These are phyloP conservation scores for Rhodotorula sp. DNA, from an alignment of 1,284 basidiomycete species.

Conservation along the genomic window DNA sequence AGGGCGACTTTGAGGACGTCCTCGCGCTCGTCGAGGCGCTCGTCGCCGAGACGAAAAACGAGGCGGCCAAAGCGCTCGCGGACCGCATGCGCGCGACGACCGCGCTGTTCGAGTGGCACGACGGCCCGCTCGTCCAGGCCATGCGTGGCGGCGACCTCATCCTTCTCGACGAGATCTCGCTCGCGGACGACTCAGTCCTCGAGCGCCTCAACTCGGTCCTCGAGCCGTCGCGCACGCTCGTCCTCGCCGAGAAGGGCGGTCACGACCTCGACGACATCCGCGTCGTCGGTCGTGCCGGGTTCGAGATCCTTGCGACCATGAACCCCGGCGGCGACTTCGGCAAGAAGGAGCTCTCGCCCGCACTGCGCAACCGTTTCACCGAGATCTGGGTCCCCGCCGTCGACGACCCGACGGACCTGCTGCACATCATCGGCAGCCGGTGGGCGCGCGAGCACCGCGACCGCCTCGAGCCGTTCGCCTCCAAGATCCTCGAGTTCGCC, in stretches of 20 bases:
- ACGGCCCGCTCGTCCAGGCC: conserved; percentile 89
- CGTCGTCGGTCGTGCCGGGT: conserved; percentile 66
- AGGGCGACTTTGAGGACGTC: conserved; percentile 35
- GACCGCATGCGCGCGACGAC: conserved; percentile 56
- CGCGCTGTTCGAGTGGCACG: conserved; percentile 94
- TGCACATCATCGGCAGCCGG: conserved; percentile 72
- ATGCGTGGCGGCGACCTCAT: conserved; percentile 87
- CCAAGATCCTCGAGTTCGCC: conserved; percentile 73
- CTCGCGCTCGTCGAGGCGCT: conserved; percentile 32
- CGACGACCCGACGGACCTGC: conserved; percentile 71
- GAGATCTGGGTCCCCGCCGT: conserved; percentile 98
- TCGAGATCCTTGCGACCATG: conserved; percentile 97
- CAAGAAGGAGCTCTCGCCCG: conserved; percentile 97
- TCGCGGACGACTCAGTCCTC: conserved; percentile 97
- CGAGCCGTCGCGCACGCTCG: conserved; percentile 83
- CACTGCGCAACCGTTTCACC: conserved; percentile 95
- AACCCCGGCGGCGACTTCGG: conserved; percentile 99
- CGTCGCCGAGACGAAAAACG: conserved; percentile 3
- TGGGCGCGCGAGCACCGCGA: conserved; percentile 61
- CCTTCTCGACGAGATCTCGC: conserved; percentile 93
- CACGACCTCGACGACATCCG: conserved; percentile 68
- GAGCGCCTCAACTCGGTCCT: conserved; percentile 97
- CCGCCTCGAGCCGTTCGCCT: conserved; percentile 63
- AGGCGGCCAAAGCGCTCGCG: conserved; percentile 52
- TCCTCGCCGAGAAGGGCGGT: conserved; percentile 90